Base-by-base conservation (phyloP, 768 basidiomycete genomes). In the Termitomyces titanicus region DNA sequence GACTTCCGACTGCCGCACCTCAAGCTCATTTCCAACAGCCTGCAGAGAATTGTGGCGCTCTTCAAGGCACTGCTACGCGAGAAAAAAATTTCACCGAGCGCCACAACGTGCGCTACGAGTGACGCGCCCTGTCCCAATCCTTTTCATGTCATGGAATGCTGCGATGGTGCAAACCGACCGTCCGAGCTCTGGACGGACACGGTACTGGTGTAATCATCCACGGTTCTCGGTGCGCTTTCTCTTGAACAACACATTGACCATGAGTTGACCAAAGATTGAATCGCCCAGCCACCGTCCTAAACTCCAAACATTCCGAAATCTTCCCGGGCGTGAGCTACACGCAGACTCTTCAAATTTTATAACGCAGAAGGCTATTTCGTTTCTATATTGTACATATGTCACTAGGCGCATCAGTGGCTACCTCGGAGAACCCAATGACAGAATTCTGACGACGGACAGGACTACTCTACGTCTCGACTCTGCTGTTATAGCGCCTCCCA, bases 141-240 rank as follows among this genome's bases (percentile, higher is more conserved):
- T 43, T 57, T 71, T 57, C 69, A 68, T 80, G 84, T 78, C 79
- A 88, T 89, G 86, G 85, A 85, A 89, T 89, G 87, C 87, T 79
- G 84, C 84, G 84, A 86, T 86, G 86, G 71, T 74, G 74, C 70
- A 72, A 73, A 73, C 74, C 75, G 68, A 75, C 77, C 78, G 74
- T 81, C 76, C 77, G 69, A 72, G 61, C 64, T 50, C 54, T 68
- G 72, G 74, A 74, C 70, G 69, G 63, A 50, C 67, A 67, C 64
- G 72, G 66, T 62, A 25, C 47, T 20, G 54, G 51, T 17, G 29
- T 31, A 29, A 25, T 39, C 54, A 46, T 22, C 46, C 43, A 29
- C 37, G 4, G 42, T 18, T 29, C 15, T 20, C 24, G 37, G 58
- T 59, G n/a, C 6, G 58, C 50, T 38, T 4, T 33, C n/a, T 43